phyloP scores from a whole-genome alignment of 2,329 filamentous ascomycete genomes.

The Penicillium corylophilum region DNA sequence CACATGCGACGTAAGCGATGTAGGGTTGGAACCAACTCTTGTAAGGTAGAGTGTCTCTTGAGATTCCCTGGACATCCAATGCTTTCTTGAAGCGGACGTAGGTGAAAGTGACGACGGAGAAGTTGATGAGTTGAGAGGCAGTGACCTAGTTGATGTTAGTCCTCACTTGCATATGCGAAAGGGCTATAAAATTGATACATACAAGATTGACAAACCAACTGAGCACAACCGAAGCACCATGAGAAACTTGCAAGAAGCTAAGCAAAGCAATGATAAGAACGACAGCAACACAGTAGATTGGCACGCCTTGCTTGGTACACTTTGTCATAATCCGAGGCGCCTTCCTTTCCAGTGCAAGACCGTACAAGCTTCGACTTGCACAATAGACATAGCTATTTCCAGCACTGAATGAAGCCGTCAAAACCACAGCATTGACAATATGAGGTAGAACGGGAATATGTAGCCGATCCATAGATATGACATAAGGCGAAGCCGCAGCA shows the following conservation, averaged over 20 bases:
- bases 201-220: slow-evolving; percentile 69
- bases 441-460: slow-evolving; percentile 64
- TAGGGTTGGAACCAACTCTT: slow-evolving; percentile 69
- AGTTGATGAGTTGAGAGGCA: slow-evolving; percentile 73
- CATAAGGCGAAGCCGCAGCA: slow-evolving; percentile 70
- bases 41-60: slow-evolving; percentile 68
- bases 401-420: slow-evolving; percentile 67
- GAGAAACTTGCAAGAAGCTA: slow-evolving; percentile 70
- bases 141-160: slow-evolving; percentile 51
- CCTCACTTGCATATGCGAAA: too few species aligned
- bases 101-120: slow-evolving; percentile 66
- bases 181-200: slow-evolving; percentile 13
- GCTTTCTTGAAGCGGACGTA: slow-evolving; percentile 73
- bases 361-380: slow-evolving; percentile 66
- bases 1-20: slow-evolving; percentile 65
- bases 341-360: slow-evolving; percentile 67
- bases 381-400: slow-evolving; percentile 70
- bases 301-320: slow-evolving; percentile 66
- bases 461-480: slow-evolving; percentile 65
- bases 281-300: slow-evolving; percentile 68
- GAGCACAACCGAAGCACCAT: slow-evolving; percentile 65
- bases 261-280: slow-evolving; percentile 69
- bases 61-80: slow-evolving; percentile 66
- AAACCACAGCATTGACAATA: slow-evolving; percentile 70
- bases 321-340: slow-evolving; percentile 65